Evolutionary conservation across 768 basidiomycete genomes (phyloP).

Genomic region (Trametes cingulata): DNA sequence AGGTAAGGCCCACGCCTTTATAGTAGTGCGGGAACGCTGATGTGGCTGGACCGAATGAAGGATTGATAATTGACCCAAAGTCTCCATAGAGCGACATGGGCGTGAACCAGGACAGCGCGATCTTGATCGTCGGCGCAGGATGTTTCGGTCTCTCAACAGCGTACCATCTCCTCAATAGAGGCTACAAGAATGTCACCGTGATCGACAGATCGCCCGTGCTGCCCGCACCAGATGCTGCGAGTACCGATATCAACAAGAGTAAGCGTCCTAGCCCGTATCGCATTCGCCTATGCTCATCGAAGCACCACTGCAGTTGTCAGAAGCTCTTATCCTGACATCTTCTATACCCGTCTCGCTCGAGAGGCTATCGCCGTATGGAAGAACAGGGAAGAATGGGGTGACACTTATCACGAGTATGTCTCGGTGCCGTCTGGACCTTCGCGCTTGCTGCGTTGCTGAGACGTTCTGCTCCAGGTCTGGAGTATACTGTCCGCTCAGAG

Average conservation of each 20-base stretch:
- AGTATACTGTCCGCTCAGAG: conserved; percentile 54
- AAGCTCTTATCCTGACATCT: conserved; percentile 67
- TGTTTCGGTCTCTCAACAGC: conserved; percentile 90
- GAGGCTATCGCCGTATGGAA: conserved; percentile 82
- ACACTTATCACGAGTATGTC: conserved; percentile 79
- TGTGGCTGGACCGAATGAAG: too few relatives aligned
- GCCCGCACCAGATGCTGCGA: conserved; percentile 84
- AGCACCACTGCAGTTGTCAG: conserved; percentile 56
- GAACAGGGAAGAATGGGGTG: conserved; percentile 59
- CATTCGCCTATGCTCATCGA: neutral
- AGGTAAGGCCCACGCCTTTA: too few relatives aligned
- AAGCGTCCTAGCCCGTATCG: neutral
- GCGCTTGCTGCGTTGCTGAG: neutral
- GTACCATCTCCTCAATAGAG: conserved; percentile 67
- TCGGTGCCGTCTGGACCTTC: neutral
- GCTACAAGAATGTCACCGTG: conserved; percentile 70
- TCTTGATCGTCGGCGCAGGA: conserved; percentile 70
- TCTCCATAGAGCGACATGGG: neutral
- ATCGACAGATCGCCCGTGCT: conserved; percentile 69
- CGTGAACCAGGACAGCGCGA: neutral
- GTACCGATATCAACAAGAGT: conserved; percentile 53
- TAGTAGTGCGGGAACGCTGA: too few relatives aligned
- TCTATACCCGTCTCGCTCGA: conserved; percentile 69
- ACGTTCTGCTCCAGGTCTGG: conserved; percentile 52
- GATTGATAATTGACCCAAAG: too few relatives aligned